phyloP scores from a whole-genome alignment of 192 early-diverging fungal species.

The Backusella morwellensis region DNA sequence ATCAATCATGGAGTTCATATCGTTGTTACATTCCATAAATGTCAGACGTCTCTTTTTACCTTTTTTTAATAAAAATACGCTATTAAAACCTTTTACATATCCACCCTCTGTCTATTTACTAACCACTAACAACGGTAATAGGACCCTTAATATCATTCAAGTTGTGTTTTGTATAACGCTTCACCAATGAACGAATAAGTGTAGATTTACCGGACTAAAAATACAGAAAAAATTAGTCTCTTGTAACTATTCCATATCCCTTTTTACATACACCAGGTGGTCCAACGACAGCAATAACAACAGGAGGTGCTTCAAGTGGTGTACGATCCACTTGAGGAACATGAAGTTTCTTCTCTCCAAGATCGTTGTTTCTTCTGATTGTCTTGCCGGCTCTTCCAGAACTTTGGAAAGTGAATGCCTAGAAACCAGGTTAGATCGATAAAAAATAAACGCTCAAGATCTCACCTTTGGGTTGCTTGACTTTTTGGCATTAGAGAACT shows the following conservation, averaged over 20 bases:
- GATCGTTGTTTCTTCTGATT: slow-evolving; percentile 80
- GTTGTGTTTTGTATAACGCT: slow-evolving; percentile 93
- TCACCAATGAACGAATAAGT: slow-evolving; percentile 94
- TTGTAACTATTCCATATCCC: neutral
- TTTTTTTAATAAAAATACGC: slow-evolving; percentile 9
- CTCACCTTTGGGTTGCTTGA: slow-evolving; percentile 87
- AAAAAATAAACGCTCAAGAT: neutral
- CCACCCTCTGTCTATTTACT: neutral
- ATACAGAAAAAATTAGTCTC: slow-evolving; percentile 1
- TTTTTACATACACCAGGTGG: slow-evolving; percentile 72
- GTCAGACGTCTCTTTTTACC: slow-evolving; percentile 92
- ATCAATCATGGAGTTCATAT: slow-evolving; percentile 97
- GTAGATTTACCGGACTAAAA: slow-evolving; percentile 91
- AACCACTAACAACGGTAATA: slow-evolving; percentile 93
- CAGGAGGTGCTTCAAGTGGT: slow-evolving; percentile 85
- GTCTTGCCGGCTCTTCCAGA: slow-evolving; percentile 73
- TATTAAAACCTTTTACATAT: neutral
- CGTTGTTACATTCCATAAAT: slow-evolving; percentile 96
- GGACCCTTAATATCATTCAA: slow-evolving; percentile 91
- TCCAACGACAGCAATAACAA: slow-evolving; percentile 94
- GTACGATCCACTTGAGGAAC: slow-evolving; percentile 95
- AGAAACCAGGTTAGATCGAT: neutral
- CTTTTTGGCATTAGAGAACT: slow-evolving; percentile 69
- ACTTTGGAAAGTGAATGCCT: slow-evolving; percentile 77
- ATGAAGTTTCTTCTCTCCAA: slow-evolving; percentile 89